phyloP scores from a whole-genome alignment of 176 grass and related monocot genomes.

The Calamus simplicifolius region DNA sequence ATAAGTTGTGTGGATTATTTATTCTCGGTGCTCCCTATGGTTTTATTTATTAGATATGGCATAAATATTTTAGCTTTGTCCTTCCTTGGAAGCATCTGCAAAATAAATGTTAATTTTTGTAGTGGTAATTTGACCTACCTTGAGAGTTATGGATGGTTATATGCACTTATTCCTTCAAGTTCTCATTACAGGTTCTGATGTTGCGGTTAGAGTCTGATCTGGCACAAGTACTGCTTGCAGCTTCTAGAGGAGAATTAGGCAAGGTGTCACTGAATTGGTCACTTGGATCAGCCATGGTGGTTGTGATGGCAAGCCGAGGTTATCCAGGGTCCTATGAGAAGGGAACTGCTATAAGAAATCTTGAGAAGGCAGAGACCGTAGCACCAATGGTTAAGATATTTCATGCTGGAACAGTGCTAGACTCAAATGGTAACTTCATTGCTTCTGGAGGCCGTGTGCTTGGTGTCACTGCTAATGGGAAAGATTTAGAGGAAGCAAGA shows the following conservation, averaged over 20 bases:
- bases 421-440: slow-evolving; percentile 56
- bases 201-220: slow-evolving; percentile 74
- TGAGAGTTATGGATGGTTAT: too few relatives aligned
- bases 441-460: slow-evolving; percentile 49
- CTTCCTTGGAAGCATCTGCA: too few relatives aligned
- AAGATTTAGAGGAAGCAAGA: slow-evolving; percentile 59
- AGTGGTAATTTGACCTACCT: too few relatives aligned
- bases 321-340: neutral
- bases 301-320: neutral
- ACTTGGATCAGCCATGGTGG: slow-evolving; percentile 24
- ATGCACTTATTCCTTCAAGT: too few relatives aligned
- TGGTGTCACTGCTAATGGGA: slow-evolving; percentile 65
- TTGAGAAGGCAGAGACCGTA: neutral
- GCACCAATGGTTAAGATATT: neutral
- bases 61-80: too few relatives aligned
- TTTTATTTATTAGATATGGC: too few relatives aligned
- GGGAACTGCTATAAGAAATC: neutral
- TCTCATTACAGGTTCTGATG: slow-evolving; percentile 49
- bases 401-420: too few relatives aligned
- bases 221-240: slow-evolving; percentile 58
- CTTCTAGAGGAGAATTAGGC: slow-evolving; percentile 53
- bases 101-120: too few relatives aligned
- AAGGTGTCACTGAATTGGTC: slow-evolving; percentile 58
- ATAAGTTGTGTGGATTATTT: too few relatives aligned
- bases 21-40: too few relatives aligned